phyloP scores from a whole-genome alignment of 805 yeast genomes.

The Nakazawaea sp. region DNA sequence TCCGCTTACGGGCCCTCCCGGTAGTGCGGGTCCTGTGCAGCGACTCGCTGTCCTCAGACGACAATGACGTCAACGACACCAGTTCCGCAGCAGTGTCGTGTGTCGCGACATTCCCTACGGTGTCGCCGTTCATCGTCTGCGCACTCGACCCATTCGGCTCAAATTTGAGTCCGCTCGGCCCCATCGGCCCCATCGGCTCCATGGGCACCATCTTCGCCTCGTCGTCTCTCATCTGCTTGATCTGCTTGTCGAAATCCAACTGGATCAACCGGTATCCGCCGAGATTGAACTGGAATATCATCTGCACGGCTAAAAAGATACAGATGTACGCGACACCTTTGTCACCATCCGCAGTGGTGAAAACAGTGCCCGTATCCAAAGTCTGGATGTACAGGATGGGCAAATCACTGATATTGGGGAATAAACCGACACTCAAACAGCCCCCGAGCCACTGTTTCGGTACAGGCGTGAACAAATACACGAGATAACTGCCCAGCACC shows the following conservation, averaged over 20 bases:
- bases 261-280: conserved; percentile 70
- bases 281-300: conserved; percentile 62
- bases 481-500: conserved; percentile 30
- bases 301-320: conserved; percentile 64
- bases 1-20: background rate
- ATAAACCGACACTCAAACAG: conserved; percentile 58
- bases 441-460: conserved; percentile 81
- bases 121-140: background rate
- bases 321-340: conserved; percentile 82
- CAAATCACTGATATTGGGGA: conserved; percentile 75
- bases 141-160: conserved; percentile 11
- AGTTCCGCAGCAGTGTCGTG: background rate
- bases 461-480: conserved; percentile 42
- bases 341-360: conserved; percentile 53
- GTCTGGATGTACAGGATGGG: conserved; percentile 83
- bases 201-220: conserved; percentile 18
- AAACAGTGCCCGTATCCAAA: conserved; percentile 53
- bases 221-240: conserved; percentile 15
- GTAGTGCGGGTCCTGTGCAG: background rate
- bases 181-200: conserved; percentile 7
- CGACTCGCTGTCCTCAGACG: background rate
- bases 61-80: conserved; percentile 3
- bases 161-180: conserved; percentile 12
- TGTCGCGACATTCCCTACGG: background rate
- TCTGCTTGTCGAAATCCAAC: conserved; percentile 48